Percentiles rank a stretch among this genome's conserved stretches.
phyloP scores from a whole-genome alignment of 495 filamentous ascomycete species.

The Geoglossum glabrum region DNA sequence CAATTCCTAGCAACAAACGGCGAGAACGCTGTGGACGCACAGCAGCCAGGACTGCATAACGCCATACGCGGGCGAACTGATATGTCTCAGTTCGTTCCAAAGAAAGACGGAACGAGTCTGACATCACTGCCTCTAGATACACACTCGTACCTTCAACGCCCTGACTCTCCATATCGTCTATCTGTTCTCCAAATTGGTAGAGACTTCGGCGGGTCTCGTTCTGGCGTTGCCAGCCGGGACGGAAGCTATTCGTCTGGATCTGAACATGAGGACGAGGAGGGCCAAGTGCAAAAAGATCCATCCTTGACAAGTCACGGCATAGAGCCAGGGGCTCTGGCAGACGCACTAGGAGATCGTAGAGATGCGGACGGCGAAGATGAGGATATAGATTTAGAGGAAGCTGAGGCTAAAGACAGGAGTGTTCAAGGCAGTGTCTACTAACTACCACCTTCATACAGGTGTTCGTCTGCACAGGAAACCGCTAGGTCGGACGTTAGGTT shows the following conservation, averaged over 20 bases:
- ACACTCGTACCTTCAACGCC: background rate
- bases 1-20: background rate
- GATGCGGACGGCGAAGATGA: background rate
- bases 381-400: background rate
- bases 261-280: background rate
- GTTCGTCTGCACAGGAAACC: background rate
- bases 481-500: background rate
- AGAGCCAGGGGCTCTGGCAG: background rate
- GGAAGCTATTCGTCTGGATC: background rate
- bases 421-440: background rate
- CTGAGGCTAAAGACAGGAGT: background rate
- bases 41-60: background rate
- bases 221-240: constrained; percentile 5
- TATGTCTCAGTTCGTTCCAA: background rate
- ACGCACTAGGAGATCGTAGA: background rate
- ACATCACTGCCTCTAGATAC: background rate
- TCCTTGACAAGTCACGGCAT: background rate
- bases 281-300: background rate
- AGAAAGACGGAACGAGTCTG: background rate
- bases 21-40: background rate
- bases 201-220: constrained; percentile 7
- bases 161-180: background rate
- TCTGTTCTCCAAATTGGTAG: constrained; percentile 3
- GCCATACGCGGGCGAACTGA: background rate
- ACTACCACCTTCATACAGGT: background rate